These are phyloP conservation scores for Candida jianshihensis DNA, from an alignment of 805 yeast genomes.

Conservation along the genomic window DNA sequence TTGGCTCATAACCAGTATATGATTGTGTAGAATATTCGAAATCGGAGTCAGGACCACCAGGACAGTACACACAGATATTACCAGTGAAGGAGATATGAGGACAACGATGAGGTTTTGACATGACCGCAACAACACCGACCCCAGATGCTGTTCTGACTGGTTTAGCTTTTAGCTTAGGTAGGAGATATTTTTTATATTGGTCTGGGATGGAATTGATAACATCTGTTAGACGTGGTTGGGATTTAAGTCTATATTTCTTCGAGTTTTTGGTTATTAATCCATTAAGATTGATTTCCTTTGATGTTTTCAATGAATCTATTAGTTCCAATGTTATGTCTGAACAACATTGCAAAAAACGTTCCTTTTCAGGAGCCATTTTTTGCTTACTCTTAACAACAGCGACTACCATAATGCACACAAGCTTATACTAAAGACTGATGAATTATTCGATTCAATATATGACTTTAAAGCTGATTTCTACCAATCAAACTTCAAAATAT, in stretches of 20 bases:
- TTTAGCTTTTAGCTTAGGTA: constrained; percentile 95
- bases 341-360: constrained; percentile 86
- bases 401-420: constrained; percentile 16
- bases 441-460: no score
- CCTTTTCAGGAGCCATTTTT: constrained; percentile 83
- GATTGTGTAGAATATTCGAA: constrained; percentile 98
- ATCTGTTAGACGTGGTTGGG: constrained; percentile 92
- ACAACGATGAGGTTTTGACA: constrained; percentile 99
- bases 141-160: constrained; percentile 99
- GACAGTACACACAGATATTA: constrained; percentile 96
- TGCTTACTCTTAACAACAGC: constrained; percentile 38
- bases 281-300: constrained; percentile 80
- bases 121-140: constrained; percentile 97
- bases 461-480: no score
- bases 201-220: constrained; percentile 94
- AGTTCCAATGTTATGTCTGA: constrained; percentile 85
- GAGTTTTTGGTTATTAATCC: constrained; percentile 82
- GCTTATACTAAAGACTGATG: no score
- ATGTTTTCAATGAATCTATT: constrained; percentile 65
- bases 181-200: constrained; percentile 82
- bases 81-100: constrained; percentile 99
- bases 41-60: constrained; percentile 98
- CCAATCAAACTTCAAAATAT: no score
- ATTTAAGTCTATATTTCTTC: constrained; percentile 83
- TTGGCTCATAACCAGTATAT: constrained; percentile 97